Base-by-base conservation (phyloP, 257 asterid genomes). In the Thymus mandschuricus region DNA sequence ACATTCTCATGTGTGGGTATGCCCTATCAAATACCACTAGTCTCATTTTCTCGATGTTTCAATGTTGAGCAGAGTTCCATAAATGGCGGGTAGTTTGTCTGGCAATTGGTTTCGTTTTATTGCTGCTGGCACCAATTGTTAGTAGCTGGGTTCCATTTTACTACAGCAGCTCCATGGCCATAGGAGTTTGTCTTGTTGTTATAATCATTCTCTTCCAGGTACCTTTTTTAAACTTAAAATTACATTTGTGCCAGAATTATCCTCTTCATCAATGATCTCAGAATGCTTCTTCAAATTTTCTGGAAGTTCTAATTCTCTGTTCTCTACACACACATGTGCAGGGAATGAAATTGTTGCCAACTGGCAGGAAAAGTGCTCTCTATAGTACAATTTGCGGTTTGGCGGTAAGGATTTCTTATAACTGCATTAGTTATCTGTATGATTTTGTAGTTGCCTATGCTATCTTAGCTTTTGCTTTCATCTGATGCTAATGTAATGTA, bases 71-170 rank as follows among this genome's bases (percentile, higher is more conserved):
- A 92, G 97, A 87, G 66, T 87, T 86, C 76, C 97, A 90, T 66
- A 85, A 59, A 46, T 88, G 96, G 96, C 90, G 96, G 72, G 65
- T 88, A 50, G 29, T 86, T 13, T 80, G 82, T 80, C 85, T 91
- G 81, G 89, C 84, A 68, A 49, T 83, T 74, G 98, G 98, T 81
- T 31, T 89, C 59, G 68, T 81, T 61, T 43, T 87, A 63, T 80
- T 90, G 85, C 79, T 90, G 48, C 72, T 88, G 79, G 97, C 98
- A 11, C 97, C 98, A 48, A 67, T 86, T 78, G 89, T 92, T 70
- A 85, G 96, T 78, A 79, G 93, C 84, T 92, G 96, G 97, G 96
- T 90, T 74, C 98, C 96, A 13, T 92, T 92, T 72, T 92, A 92
- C 80, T 92, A 92, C 74, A 86, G 97, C 85, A 90, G 92, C 77